phyloP scores from a whole-genome alignment of 257 asterid species.

The Cruciata laevipes region DNA sequence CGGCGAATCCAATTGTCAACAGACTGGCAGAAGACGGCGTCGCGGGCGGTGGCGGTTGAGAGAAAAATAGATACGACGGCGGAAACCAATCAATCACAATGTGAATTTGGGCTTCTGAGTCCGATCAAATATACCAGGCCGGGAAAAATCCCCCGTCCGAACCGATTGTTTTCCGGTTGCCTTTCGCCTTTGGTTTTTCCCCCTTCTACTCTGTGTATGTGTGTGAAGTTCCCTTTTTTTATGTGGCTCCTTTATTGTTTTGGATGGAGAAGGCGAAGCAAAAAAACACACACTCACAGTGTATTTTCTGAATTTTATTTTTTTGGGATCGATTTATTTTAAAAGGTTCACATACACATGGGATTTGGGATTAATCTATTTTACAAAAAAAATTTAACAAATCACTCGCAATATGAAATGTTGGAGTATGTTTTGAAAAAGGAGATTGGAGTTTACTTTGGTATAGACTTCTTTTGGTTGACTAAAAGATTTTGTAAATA shows the following conservation, averaged over 20 bases:
- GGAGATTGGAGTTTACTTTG: background rate
- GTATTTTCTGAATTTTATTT: background rate
- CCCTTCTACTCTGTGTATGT: background rate
- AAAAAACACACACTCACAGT: background rate
- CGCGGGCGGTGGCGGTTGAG: background rate
- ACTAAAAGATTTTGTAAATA: too few relatives aligned
- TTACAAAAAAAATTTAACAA: too few relatives aligned
- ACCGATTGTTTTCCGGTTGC: background rate
- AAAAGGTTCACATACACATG: too few relatives aligned
- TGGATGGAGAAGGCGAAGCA: constrained; percentile 1
- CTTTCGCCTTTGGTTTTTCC: background rate
- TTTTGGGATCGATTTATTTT: too few relatives aligned
- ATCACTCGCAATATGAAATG: background rate
- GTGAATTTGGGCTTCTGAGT: background rate
- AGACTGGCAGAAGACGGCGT: background rate
- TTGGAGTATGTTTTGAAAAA: too few relatives aligned
- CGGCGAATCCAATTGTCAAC: background rate
- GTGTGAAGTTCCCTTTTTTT: background rate
- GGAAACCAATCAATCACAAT: constrained; percentile 21
- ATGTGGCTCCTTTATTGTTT: background rate
- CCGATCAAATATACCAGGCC: background rate
- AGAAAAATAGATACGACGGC: constrained; percentile 17
- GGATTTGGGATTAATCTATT: too few relatives aligned
- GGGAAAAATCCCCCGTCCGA: background rate
- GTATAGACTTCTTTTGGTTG: background rate